Percentiles rank a stretch among this genome's conserved stretches.
These are phyloP conservation scores for Mycena sanguinolenta DNA, from an alignment of 768 basidiomycete genomes.

Conservation along the genomic window DNA sequence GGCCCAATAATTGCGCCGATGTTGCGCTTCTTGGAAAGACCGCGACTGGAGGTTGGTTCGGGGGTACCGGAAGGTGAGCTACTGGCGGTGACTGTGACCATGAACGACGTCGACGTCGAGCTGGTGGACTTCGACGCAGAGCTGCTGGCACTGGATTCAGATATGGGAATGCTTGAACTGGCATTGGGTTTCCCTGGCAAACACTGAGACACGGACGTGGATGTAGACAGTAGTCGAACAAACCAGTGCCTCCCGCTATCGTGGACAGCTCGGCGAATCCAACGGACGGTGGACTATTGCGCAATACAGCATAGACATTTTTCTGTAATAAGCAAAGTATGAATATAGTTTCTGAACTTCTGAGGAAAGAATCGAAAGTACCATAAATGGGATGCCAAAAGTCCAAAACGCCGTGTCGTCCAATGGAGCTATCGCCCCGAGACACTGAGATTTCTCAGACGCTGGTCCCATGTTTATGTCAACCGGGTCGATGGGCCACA, in stretches of 20 bases:
- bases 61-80: not conserved
- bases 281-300: slow-evolving; percentile 1
- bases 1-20: not conserved
- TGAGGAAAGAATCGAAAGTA: no score
- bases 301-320: slow-evolving; percentile 23
- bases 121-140: no score
- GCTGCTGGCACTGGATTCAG: no score
- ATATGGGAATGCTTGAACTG: no score
- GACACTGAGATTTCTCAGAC: not conserved
- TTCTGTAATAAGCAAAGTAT: not conserved
- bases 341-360: not conserved
- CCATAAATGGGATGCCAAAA: slow-evolving; percentile 7
- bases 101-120: not conserved
- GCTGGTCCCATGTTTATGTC: slow-evolving; percentile 13
- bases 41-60: not conserved
- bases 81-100: not conserved
- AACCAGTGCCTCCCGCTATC: slow-evolving; percentile 10
- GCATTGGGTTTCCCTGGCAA: not conserved
- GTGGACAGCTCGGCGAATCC: slow-evolving; percentile 16
- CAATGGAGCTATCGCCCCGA: not conserved
- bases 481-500: slow-evolving; percentile 1
- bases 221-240: not conserved
- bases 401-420: not conserved
- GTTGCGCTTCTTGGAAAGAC: slow-evolving; percentile 1
- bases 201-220: not conserved